A percentile compares a stretch with the other conserved stretches of the same genome.
These are phyloP conservation scores for Solanum pennellii DNA, from an alignment of 257 asterid genomes.

Conservation along the genomic window DNA sequence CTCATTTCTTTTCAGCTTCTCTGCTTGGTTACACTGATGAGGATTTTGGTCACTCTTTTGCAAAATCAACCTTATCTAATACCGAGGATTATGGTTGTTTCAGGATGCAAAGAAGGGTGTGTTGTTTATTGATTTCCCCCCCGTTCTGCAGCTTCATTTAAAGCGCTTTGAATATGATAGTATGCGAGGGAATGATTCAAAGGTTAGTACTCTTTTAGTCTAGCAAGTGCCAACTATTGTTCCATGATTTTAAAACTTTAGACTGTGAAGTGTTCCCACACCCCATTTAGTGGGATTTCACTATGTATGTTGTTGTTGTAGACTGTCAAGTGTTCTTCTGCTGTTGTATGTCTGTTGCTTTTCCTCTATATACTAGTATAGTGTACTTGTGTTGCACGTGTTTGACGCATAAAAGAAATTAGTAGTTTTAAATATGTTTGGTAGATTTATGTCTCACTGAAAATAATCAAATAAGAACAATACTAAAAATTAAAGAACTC, in stretches of 20 bases:
- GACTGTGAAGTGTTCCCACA: not conserved
- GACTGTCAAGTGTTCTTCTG: not conserved
- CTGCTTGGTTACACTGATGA: not conserved
- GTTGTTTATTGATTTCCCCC: slow-evolving; percentile 87
- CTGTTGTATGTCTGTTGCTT: not conserved
- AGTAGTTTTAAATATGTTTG: not conserved
- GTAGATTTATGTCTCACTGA: not conserved
- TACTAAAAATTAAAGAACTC: not conserved
- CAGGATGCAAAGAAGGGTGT: slow-evolving; percentile 98
- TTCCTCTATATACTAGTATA: not conserved
- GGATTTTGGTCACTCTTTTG: not conserved
- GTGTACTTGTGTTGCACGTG: not conserved
- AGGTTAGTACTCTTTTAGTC: slow-evolving; percentile 39
- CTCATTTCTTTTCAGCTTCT: not conserved
- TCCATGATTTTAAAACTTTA: not conserved
- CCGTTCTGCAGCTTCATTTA: slow-evolving; percentile 98
- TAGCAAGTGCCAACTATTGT: not conserved
- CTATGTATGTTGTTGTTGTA: not conserved
- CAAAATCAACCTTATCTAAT: not conserved
- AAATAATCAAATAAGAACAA: not conserved
- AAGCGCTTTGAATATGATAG: slow-evolving; percentile 96
- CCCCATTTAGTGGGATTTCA: not conserved
- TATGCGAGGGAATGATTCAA: slow-evolving; percentile 77
- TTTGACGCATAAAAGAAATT: not conserved
- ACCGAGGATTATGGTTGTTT: slow-evolving; percentile 10